phyloP scores from a whole-genome alignment of 73 alveolate genomes.

The Paramecium bursaria region DNA sequence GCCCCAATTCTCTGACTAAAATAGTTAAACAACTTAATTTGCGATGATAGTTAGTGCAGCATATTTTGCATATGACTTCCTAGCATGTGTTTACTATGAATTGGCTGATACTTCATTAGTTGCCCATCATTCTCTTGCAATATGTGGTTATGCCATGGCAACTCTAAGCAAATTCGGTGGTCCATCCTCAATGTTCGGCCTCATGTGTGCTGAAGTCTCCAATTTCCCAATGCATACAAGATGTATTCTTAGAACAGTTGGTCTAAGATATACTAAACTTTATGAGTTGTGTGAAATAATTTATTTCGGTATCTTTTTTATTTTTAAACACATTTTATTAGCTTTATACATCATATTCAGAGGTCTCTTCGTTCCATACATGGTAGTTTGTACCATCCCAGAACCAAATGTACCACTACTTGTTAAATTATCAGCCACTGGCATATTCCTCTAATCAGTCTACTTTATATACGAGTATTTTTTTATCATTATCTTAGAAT shows the following conservation, averaged over 20 bases:
- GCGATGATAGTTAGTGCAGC: constrained; percentile 64
- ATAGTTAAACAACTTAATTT: constrained; percentile 39
- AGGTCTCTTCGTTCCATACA: constrained; percentile 57
- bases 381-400: constrained; percentile 58
- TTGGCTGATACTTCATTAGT: constrained; percentile 60
- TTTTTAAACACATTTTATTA: background rate
- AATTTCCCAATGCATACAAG: constrained; percentile 72
- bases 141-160: constrained; percentile 63
- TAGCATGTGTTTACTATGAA: constrained; percentile 68
- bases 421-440: constrained; percentile 63
- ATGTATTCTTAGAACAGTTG: constrained; percentile 57
- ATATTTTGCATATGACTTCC: constrained; percentile 59
- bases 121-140: constrained; percentile 63
- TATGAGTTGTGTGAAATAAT: constrained; percentile 59
- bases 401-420: constrained; percentile 59
- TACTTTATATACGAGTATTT: constrained; percentile 64
- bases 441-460: constrained; percentile 56
- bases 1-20: constrained; percentile 54
- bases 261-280: constrained; percentile 57
- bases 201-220: constrained; percentile 70
- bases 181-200: constrained; percentile 65
- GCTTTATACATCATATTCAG: constrained; percentile 47
- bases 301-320: constrained; percentile 33
- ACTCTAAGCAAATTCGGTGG: constrained; percentile 28
- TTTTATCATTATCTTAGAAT: constrained; percentile 23